Base-by-base conservation (phyloP, 495 filamentous ascomycete species). In the Penicillium turbatum region DNA sequence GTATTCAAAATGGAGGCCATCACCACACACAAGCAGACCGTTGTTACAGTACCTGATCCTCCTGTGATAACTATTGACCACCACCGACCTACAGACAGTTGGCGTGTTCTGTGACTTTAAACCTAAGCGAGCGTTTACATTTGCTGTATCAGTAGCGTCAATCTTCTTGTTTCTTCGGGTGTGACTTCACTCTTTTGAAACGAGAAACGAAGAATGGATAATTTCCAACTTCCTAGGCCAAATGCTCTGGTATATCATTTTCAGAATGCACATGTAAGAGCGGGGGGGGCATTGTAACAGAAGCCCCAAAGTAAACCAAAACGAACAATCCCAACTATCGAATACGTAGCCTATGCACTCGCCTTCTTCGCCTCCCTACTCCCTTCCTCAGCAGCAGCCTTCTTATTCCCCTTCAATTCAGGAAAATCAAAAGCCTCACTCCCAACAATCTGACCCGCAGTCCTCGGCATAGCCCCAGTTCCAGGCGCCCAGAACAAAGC, bases 401-500 rank as follows among this genome's bases (percentile, higher is more conserved):
- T 56, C 59, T 71, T 69, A 54, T 63, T 69, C 35, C 45, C 54
- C 67, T 92, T 93, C 58, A 96, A 56, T 10, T 79, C 75, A 1
- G 92, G 92, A 41, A 96, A 81, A 35, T 72, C 74, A 72, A 97
- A 96, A 35, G 64, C 67, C 67, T 81, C 79, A 67, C 84, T 90
- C 56, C 73, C 60, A 21, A 86, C 86, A 59, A 60, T 75, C 67
- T 67, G 82, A 69, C 90, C 89, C 83, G 41, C 72, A 52, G 55
- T 89, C 81, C 63, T 77, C 59, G 63, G 85, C 78, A 65, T 66
- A 53, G 72, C 64, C 67, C 78, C 71, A 63, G 82, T 64, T 16
- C 64, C 62, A 60, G 67, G 65, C 67, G 82, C 82, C 92, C 92
- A 97, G 26, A 83, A 83, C 73, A 97, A 69, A 19, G 86, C 74